Evolutionary conservation across 2,329 filamentous ascomycete genomes (phyloP), one percentile per base, ranked within the genome.

Genomic region (Cladorrhinum sp.): DNA sequence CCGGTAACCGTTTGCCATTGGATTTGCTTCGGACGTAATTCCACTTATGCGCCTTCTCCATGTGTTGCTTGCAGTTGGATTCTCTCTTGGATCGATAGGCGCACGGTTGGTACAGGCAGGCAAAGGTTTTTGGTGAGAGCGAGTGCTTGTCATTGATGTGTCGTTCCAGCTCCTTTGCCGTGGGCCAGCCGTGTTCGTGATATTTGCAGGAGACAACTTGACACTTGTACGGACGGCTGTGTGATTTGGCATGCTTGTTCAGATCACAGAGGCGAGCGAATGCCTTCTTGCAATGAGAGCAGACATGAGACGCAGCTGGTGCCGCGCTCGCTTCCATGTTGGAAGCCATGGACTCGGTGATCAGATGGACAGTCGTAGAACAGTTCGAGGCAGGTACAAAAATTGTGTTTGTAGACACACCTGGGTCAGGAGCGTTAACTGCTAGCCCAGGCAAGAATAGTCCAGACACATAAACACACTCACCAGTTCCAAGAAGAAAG

Each of bases 41-140:
- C 84, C 87, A 92, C 57, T 83, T 82, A 70, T 93, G 90, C 1
- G 87, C 84, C 73, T 92, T 92, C 76, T 92, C 89, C 89, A 92
- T 92, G 73, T 93, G 90, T 71, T 92, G 89, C 75, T 92, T 92
- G 81, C 88, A 91, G 73, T 93, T 93, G 65, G 86, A 90, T 75
- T 91, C 86, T 61, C 90, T 83, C 77, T 92, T 92, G 27, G 88
- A 91, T 50, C 82, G 58, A 76, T 92, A 92, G 1, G 82, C 79
- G 78, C 90, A 92, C 10, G 81, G 81, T 24, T 78, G 73, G 70
- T 81, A 92, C 24, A 80, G 74, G 76, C 90, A 93, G 67, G 83
- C 80, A 74, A 84, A 91, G 65, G 86, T 79, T 18, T 80, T 77
- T n/a, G 90, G 88, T 16, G 82, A 77, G 49, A 77, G 73, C 23